These are phyloP conservation scores for Aspergillus egyptiacus DNA, from an alignment of 495 filamentous ascomycete genomes.

Conservation along the genomic window DNA sequence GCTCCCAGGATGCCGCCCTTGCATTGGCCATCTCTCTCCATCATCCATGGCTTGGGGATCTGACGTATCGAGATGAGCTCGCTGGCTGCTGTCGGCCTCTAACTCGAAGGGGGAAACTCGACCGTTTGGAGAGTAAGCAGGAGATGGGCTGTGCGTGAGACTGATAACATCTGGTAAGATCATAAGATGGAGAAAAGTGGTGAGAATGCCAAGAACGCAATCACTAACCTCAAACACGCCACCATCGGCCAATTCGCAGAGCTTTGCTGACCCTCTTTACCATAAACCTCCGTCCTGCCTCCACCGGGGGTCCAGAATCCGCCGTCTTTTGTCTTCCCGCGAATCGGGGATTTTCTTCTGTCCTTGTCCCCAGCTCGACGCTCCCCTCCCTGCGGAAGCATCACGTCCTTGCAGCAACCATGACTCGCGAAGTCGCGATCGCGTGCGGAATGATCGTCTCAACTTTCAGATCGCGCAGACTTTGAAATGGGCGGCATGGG, in stretches of 20 bases:
- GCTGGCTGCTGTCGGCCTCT: no score
- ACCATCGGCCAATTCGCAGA: background rate
- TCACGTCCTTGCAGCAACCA: conserved; percentile 8
- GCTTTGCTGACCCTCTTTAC: background rate
- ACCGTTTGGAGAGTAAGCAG: no score
- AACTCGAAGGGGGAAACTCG: no score
- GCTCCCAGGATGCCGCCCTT: background rate
- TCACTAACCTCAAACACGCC: conserved; percentile 2
- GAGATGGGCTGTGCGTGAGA: no score
- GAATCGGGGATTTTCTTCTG: conserved; percentile 8
- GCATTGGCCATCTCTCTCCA: background rate
- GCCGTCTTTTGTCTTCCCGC: background rate
- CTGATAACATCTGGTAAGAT: background rate
- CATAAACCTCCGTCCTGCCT: background rate
- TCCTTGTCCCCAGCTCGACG: background rate
- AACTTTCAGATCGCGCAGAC: background rate
- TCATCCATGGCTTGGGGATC: no score
- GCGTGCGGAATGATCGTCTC: conserved; percentile 7
- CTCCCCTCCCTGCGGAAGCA: conserved; percentile 2
- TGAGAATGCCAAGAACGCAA: background rate
- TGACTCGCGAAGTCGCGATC: conserved; percentile 6
- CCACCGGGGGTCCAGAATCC: background rate
- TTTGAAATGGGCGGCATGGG: no score
- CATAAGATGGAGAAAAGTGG: no score
- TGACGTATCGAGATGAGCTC: background rate